Evolutionary conservation across 202 grass and related monocot genomes (phyloP), one percentile per base, ranked within the genome.

Genomic region (Saccharum hybrid): DNA sequence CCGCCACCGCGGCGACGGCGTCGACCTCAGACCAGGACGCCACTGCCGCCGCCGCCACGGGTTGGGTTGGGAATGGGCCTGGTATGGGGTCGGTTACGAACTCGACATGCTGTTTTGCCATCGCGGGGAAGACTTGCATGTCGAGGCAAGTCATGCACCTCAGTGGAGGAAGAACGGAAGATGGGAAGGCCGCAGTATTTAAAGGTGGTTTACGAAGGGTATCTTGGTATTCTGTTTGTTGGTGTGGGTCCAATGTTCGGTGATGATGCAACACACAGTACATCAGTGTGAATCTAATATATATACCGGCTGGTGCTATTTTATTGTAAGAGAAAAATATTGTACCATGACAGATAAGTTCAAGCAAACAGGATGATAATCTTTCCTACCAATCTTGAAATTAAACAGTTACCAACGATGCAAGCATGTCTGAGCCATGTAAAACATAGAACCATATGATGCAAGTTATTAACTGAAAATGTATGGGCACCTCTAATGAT

Each of bases 161-260:
- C 1, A 19, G 4, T 41, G 79, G 72, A 82, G 91, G 93, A 86
- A 87, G 91, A 76, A 85, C 63, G 63, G 31, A 86, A 85, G 87
- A 90, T 82, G 76, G 76, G 75, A 88, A 72, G 81, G 76, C 79
- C 8, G 10, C 12, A 51, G 43, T 82, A 97, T 88, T 94, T 97
- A 91, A 94, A 91, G 89, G 68, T 1, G 60, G 48, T 56, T 63
- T 71, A 39, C 2, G 0, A 26, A 21, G 57, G 19, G 66, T 18
- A 13, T 45, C 28, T 12, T 15, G 39, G 18, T 49, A 30, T 61
- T 63, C 36, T 23, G 6, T 10, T 54, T 10, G 3, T 23, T 80
- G 28, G 48, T 18, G 49, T 56, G 51, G 15, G 69, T 45, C 11
- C 26, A 72, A 4, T 72, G 4, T 51, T 57, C 10, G 54, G 54